A percentile compares a stretch with the other conserved stretches of the same genome.
Evolutionary conservation across 257 asterid genomes (phyloP).

Genomic region (Plantago major): DNA sequence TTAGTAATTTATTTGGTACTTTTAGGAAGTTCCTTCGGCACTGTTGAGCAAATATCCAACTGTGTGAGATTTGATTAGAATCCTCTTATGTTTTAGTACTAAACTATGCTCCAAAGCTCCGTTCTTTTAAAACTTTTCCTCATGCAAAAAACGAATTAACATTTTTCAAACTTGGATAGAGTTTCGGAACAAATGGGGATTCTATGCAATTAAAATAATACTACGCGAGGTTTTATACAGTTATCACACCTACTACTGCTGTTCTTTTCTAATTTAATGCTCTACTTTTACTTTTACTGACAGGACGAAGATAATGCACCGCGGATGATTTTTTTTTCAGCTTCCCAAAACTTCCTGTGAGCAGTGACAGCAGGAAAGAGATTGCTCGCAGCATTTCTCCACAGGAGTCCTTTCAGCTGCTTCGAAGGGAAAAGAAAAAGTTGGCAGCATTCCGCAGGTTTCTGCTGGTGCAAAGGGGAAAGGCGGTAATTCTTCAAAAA

Average conservation of each 20-base stretch:
- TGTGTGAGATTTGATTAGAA: no score
- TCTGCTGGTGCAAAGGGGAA: neutral
- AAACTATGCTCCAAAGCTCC: no score
- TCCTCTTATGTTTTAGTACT: no score
- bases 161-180: neutral
- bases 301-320: slow-evolving; percentile 41
- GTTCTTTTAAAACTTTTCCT: no score
- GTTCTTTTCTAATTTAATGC: slow-evolving; percentile 1
- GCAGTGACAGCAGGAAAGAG: slow-evolving; percentile 7
- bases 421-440: slow-evolving; percentile 33
- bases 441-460: slow-evolving; percentile 8
- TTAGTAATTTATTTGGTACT: slow-evolving; percentile 26
- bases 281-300: slow-evolving; percentile 11
- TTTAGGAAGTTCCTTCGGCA: neutral
- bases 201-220: neutral
- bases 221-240: neutral
- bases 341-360: slow-evolving; percentile 49
- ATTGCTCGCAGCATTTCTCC: neutral
- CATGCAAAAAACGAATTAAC: no score
- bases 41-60: no score
- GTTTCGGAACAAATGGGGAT: slow-evolving; percentile 24
- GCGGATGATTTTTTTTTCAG: slow-evolving; percentile 43
- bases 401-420: neutral
- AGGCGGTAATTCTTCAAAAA: slow-evolving; percentile 12
- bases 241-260: neutral